These are phyloP conservation scores for Lipomyces chichibuensis DNA, from an alignment of 805 yeast species.

Conservation along the genomic window DNA sequence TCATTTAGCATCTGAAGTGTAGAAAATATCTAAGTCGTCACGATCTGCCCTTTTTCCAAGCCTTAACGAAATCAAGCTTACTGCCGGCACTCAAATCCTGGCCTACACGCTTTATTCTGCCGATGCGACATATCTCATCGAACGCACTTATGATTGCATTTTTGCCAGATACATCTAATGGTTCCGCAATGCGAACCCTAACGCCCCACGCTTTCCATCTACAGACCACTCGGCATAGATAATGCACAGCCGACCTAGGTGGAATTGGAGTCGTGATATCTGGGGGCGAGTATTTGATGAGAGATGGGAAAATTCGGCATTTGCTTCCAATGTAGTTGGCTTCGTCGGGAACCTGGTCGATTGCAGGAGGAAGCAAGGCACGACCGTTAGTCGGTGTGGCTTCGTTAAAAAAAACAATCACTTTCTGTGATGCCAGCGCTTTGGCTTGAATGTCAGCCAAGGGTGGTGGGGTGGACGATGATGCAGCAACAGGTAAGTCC, in stretches of 20 bases:
- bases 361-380: slow-evolving; percentile 61
- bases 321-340: slow-evolving; percentile 14
- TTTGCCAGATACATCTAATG: slow-evolving; percentile 29
- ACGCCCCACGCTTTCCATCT: slow-evolving; percentile 39
- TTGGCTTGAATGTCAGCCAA: slow-evolving; percentile 30
- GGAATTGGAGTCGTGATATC: slow-evolving; percentile 46
- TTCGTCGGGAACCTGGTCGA: slow-evolving; percentile 12
- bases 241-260: slow-evolving; percentile 32
- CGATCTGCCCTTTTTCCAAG: slow-evolving; percentile 41
- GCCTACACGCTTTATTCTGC: slow-evolving; percentile 56
- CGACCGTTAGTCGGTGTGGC: slow-evolving; percentile 87
- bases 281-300: slow-evolving; percentile 44
- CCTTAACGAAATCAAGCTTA: slow-evolving; percentile 51
- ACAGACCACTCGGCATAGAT: slow-evolving; percentile 37
- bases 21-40: background rate
- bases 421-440: slow-evolving; percentile 47
- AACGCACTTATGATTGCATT: slow-evolving; percentile 27
- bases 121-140: slow-evolving; percentile 44
- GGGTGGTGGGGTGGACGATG: slow-evolving; percentile 29
- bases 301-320: slow-evolving; percentile 40
- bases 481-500: slow-evolving; percentile 29
- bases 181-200: slow-evolving; percentile 41
- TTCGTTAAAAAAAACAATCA: slow-evolving; percentile 42
- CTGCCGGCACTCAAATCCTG: slow-evolving; percentile 49
- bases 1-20: background rate